Conservation (phyloP, 768 basidiomycete species). For the Zangia roseola region DNA sequence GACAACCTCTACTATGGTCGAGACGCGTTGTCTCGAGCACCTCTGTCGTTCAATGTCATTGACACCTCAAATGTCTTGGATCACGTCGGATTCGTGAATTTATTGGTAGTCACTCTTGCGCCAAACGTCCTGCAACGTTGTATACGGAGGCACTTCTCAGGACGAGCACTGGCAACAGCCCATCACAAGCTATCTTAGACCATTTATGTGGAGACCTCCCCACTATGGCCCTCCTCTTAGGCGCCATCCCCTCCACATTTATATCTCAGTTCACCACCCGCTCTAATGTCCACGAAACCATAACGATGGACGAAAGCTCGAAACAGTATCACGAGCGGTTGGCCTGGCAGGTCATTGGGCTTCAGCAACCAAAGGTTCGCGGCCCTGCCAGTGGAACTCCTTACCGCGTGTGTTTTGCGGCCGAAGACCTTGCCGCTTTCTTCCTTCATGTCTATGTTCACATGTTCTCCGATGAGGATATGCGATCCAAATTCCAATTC, state of each 20-base stretch:
- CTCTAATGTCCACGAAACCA: conserved; percentile 21
- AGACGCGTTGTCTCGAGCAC: conserved; percentile 11
- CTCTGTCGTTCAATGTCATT: conserved; percentile 30
- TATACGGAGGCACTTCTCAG: conserved; percentile 29
- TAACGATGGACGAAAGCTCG: neutral
- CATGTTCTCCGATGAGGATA: conserved; percentile 30
- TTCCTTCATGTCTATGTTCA: conserved; percentile 22
- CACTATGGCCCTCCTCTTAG: conserved; percentile 25
- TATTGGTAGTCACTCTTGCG: conserved; percentile 25
- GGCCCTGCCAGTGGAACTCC: neutral
- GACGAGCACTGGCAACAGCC: conserved; percentile 7
- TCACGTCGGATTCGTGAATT: conserved; percentile 25
- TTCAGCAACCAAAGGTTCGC: neutral
- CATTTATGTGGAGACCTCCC: conserved; percentile 24
- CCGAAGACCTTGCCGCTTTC: conserved; percentile 17
- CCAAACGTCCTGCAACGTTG: conserved; percentile 20
- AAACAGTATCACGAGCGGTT: conserved; percentile 26
- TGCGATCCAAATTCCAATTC: neutral
- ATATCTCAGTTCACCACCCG: conserved; percentile 25
- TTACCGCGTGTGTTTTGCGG: conserved; percentile 10
- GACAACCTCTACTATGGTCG: conserved; percentile 20
- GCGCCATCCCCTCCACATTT: conserved; percentile 21
- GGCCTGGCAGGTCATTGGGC: conserved; percentile 20
- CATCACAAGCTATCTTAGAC: conserved; percentile 15
- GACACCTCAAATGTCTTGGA: conserved; percentile 32